Conservation (phyloP, 169 alveolate species). For the Plasmodium malariae region DNA sequence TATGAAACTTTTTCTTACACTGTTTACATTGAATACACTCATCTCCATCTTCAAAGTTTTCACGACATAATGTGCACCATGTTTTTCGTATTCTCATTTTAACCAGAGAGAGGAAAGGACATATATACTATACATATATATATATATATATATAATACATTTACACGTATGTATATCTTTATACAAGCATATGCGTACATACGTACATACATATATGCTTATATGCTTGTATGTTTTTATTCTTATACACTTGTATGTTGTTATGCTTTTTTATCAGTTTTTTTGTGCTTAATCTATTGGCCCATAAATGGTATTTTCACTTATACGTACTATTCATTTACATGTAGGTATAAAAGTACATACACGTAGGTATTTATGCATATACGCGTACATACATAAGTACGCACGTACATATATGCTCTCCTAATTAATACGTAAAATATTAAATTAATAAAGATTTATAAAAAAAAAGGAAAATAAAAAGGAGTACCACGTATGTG, state of each 20-base stretch:
- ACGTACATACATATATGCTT: background rate
- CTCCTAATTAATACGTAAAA: background rate
- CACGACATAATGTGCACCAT: conserved; percentile 88
- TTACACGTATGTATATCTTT: conserved; percentile 4
- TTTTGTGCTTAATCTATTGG: too few species aligned
- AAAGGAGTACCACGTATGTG: background rate
- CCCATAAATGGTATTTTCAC: too few species aligned
- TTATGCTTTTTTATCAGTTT: too few species aligned
- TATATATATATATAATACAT: conserved; percentile 21
- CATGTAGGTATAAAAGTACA: background rate
- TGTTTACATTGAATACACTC: conserved; percentile 82
- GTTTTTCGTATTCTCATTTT: conserved; percentile 85
- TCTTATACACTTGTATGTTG: background rate
- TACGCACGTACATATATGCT: conserved; percentile 7
- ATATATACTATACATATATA: too few species aligned
- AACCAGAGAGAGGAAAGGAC: conserved; percentile 1
- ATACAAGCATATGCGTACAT: background rate
- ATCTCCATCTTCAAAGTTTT: conserved; percentile 84
- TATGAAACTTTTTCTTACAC: conserved; percentile 84
- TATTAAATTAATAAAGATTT: background rate
- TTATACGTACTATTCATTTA: too few species aligned
- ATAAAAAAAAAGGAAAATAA: background rate
- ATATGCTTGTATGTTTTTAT: background rate
- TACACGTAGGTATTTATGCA: too few species aligned
- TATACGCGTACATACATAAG: background rate